Conservation (phyloP, 1,139 yeast genomes). For the Lodderomyces theae region DNA sequence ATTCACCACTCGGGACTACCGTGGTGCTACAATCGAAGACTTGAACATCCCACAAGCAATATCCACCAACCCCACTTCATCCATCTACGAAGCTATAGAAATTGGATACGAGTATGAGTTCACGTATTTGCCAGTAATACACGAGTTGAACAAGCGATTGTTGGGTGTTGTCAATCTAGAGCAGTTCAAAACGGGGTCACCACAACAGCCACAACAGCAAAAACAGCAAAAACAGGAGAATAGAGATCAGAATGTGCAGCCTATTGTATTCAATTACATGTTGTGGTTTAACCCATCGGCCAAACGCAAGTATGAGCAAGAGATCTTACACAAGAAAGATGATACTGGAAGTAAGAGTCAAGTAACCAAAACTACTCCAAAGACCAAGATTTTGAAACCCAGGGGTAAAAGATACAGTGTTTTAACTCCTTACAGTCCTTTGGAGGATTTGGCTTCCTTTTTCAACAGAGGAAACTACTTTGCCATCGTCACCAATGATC, state of each 20-base stretch:
- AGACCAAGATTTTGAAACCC: constrained; percentile 30
- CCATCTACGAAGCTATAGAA: constrained; percentile 46
- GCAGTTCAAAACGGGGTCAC: constrained; percentile 27
- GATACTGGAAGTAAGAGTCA: not conserved
- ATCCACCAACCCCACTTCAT: constrained; percentile 52
- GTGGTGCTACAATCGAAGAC: constrained; percentile 61
- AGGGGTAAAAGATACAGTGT: constrained; percentile 36
- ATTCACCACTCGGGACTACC: constrained; percentile 39
- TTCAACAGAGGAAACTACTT: constrained; percentile 52
- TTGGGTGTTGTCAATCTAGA: constrained; percentile 59
- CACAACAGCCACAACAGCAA: constrained; percentile 7
- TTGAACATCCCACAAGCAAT: constrained; percentile 61
- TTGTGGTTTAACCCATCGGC: constrained; percentile 44
- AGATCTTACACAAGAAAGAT: constrained; percentile 14
- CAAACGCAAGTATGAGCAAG: constrained; percentile 26
- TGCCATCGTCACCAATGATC: constrained; percentile 57
- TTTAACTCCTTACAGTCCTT: constrained; percentile 57
- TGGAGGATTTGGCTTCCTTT: constrained; percentile 53
- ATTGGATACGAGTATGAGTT: constrained; percentile 57
- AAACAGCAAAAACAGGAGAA: not conserved
- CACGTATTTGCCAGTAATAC: constrained; percentile 57
- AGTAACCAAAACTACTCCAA: constrained; percentile 17
- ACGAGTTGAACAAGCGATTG: constrained; percentile 46
- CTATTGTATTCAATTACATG: constrained; percentile 39
- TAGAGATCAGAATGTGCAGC: constrained; percentile 22